These are phyloP conservation scores for Teunomyces kruisii DNA, from an alignment of 805 yeast genomes.

Conservation along the genomic window DNA sequence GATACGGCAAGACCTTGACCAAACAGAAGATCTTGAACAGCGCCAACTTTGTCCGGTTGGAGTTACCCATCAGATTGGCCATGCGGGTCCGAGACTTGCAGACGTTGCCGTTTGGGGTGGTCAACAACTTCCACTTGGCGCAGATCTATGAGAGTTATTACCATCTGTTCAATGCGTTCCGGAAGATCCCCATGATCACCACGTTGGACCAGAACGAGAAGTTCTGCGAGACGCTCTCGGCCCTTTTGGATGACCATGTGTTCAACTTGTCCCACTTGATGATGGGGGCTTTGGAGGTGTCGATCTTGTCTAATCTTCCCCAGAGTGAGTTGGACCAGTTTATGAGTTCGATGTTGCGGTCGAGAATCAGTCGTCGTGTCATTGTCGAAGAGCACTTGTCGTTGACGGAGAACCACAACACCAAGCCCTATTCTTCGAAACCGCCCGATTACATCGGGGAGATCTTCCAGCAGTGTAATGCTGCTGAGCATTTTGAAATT, in stretches of 20 bases:
- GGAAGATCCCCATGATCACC: constrained; percentile 67
- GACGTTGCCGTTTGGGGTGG: constrained; percentile 75
- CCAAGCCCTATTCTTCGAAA: constrained; percentile 45
- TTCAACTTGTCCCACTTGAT: constrained; percentile 82
- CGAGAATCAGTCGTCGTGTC: constrained; percentile 85
- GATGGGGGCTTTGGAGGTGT: constrained; percentile 89
- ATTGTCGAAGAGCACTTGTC: constrained; percentile 90
- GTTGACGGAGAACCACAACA: constrained; percentile 61
- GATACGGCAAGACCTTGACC: constrained; percentile 77
- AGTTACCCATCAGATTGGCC: constrained; percentile 81
- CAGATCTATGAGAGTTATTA: constrained; percentile 89
- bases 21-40: constrained; percentile 74
- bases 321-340: constrained; percentile 66
- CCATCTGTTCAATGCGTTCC: constrained; percentile 80
- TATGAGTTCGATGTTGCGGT: constrained; percentile 74
- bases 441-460: constrained; percentile 68
- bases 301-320: constrained; percentile 58
- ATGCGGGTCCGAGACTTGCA: constrained; percentile 79
- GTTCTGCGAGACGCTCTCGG: constrained; percentile 64
- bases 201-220: constrained; percentile 71
- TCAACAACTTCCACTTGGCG: constrained; percentile 80
- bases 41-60: constrained; percentile 86
- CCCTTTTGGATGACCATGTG: constrained; percentile 75
- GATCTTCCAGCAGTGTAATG: constrained; percentile 76
- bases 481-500: constrained; percentile 59